Evolutionary conservation across 2,329 filamentous ascomycete species (phyloP).

Genomic region (Neospermospora avenae): DNA sequence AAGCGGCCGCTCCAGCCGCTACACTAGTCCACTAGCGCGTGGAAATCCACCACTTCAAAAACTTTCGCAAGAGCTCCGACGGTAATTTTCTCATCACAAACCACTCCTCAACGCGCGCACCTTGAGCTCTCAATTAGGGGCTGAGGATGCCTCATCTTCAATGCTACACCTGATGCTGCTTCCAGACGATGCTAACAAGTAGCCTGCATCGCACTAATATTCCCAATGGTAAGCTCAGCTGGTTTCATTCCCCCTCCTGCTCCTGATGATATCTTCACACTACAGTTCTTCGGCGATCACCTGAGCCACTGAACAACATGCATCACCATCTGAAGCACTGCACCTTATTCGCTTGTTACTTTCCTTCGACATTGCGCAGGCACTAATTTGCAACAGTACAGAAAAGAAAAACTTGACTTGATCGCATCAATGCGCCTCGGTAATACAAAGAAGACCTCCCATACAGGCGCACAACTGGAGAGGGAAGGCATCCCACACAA

Average conservation of each 20-base stretch:
- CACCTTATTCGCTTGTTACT: background rate
- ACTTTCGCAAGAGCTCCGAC: background rate
- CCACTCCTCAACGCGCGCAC: background rate
- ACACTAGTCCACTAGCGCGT: slow-evolving; percentile 4
- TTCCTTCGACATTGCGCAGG: slow-evolving; percentile 22
- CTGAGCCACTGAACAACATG: slow-evolving; percentile 52
- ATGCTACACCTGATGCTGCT: background rate
- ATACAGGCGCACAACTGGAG: too few species aligned
- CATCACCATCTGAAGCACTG: slow-evolving; percentile 69
- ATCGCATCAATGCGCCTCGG: background rate
- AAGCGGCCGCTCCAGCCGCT: slow-evolving; percentile 3
- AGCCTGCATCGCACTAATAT: slow-evolving; percentile 3
- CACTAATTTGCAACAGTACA: slow-evolving; percentile 16
- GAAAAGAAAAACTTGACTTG: background rate
- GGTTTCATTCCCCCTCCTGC: slow-evolving; percentile 19
- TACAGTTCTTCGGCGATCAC: slow-evolving; percentile 35
- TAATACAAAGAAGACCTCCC: too few species aligned
- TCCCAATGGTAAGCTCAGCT: slow-evolving; percentile 12
- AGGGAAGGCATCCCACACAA: background rate
- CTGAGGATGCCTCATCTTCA: background rate
- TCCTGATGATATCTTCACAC: slow-evolving; percentile 35
- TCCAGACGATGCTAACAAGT: background rate
- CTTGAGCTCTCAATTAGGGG: background rate
- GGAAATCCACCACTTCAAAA: background rate
- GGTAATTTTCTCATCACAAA: background rate